Percentiles rank a stretch among this genome's conserved stretches.
phyloP scores from a whole-genome alignment of 441 rosid genomes.

The Cnidoscolus chayamansa region DNA sequence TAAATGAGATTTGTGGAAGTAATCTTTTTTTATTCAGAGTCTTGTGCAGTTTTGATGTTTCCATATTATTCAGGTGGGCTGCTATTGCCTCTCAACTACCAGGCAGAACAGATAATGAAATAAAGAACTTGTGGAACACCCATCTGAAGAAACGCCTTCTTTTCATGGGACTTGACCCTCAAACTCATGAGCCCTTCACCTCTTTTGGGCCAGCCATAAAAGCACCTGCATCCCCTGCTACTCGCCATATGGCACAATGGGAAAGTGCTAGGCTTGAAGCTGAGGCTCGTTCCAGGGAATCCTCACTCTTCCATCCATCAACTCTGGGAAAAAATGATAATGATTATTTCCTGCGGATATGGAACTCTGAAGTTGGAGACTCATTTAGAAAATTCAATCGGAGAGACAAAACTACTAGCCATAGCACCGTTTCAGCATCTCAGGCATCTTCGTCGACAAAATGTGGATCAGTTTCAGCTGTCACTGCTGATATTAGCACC shows the following conservation, averaged over 20 bases:
- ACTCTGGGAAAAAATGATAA: slow-evolving; percentile 19
- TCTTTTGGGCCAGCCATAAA: slow-evolving; percentile 19
- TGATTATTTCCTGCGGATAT: slow-evolving; percentile 41
- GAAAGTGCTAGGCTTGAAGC: slow-evolving; percentile 46
- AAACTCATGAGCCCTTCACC: slow-evolving; percentile 66
- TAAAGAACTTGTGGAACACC: slow-evolving; percentile 57
- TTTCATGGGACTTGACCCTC: slow-evolving; percentile 55
- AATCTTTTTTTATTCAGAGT: not conserved
- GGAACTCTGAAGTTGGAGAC: slow-evolving; percentile 49
- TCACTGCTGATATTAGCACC: slow-evolving; percentile 33
- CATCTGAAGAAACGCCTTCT: slow-evolving; percentile 43
- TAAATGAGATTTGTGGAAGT: no score
- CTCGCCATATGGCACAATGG: slow-evolving; percentile 44
- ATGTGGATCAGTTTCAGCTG: slow-evolving; percentile 46
- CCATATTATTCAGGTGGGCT: slow-evolving; percentile 40
- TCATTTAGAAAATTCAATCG: slow-evolving; percentile 29
- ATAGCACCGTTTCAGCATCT: slow-evolving; percentile 21
- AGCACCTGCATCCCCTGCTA: slow-evolving; percentile 30
- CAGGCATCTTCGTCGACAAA: slow-evolving; percentile 42
- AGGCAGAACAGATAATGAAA: slow-evolving; percentile 59
- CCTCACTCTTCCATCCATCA: slow-evolving; percentile 24
- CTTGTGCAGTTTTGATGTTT: not conserved
- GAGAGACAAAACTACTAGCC: slow-evolving; percentile 17
- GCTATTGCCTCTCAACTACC: slow-evolving; percentile 56
- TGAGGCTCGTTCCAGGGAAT: slow-evolving; percentile 40